Base-by-base conservation (phyloP, 805 yeast species). In the Teunomyces pallodes region DNA sequence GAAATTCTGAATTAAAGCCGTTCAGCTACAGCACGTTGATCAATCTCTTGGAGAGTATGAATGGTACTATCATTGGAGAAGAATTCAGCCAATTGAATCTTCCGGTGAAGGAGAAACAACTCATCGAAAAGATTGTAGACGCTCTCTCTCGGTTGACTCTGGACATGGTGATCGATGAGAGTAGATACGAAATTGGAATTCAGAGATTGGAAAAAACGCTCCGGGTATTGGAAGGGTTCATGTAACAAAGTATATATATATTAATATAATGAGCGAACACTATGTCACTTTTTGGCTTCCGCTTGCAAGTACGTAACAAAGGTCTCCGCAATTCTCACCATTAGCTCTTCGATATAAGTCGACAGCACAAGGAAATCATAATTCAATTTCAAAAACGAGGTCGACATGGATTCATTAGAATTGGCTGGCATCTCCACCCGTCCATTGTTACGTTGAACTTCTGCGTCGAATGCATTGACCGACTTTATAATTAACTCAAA, bases 161-260 rank as follows among this genome's bases (percentile, higher is more conserved):
- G 46, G 97, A 90, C 60, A 90, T 94, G 88, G 86, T 90, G 46
- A 63, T 88, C 47, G 96, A 92, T 64, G 89, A 89, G 27, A 81
- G 80, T 27, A 81, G 94, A 58, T 84, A 86, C 49, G 84, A 83
- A 12, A 90, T 89, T 51, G 96, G 97, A 9, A 77, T 89, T 39
- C 76, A 80, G 52, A 74, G 98, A 54, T 71, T 92, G 56, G 87
- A 86, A 55, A 84, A 83, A 56, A 97, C 97, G 0, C 78, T 90
- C 48, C 74, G 86, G 47, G 95, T 91, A 0, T 72, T 92, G 43
- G 98, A 92, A 61, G 98, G 98, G 1, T 92, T 71, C 48, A 55
- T 70, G 56, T 70, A 56, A 54, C 32, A 27, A 32, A n/a, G 27
- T 26, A n/a, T 26, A 17, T 26, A 17, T 36, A 35, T 38, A 38